phyloP scores from a whole-genome alignment of 345 rosid genomes.

The Physaria fendleri region DNA sequence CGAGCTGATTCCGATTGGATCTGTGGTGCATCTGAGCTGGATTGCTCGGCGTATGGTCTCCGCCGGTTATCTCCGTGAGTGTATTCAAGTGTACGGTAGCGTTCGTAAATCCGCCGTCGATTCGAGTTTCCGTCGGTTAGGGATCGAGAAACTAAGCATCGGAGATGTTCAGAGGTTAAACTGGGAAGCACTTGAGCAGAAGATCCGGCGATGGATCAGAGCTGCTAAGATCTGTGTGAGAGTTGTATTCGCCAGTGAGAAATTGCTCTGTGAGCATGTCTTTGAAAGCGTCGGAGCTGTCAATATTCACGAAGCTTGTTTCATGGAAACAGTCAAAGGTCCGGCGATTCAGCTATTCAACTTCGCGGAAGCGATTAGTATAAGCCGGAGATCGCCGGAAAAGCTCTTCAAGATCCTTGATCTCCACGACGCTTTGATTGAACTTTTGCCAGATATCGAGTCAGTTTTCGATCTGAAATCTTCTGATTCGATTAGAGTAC shows the following conservation, averaged over 20 bases:
- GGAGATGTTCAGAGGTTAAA: slow-evolving; percentile 89
- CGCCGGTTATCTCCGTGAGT: slow-evolving; percentile 71
- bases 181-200: slow-evolving; percentile 76
- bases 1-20: slow-evolving; percentile 70
- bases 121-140: slow-evolving; percentile 54
- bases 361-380: slow-evolving; percentile 91
- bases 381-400: slow-evolving; percentile 87
- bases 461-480: slow-evolving; percentile 69
- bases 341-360: slow-evolving; percentile 85
- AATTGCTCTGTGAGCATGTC: slow-evolving; percentile 72
- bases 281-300: slow-evolving; percentile 59
- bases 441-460: slow-evolving; percentile 74
- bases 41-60: slow-evolving; percentile 78
- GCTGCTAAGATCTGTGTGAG: slow-evolving; percentile 78
- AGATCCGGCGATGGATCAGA: slow-evolving; percentile 84
- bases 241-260: slow-evolving; percentile 80
- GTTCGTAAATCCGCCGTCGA: slow-evolving; percentile 84
- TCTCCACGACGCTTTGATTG: slow-evolving; percentile 75
- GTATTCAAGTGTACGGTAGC: slow-evolving; percentile 88
- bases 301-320: slow-evolving; percentile 78
- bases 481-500: slow-evolving; percentile 69
- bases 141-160: slow-evolving; percentile 84
- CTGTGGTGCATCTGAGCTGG: slow-evolving; percentile 57
- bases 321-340: slow-evolving; percentile 90
- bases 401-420: slow-evolving; percentile 89